A percentile compares a stretch with the other conserved stretches of the same genome.
Conservation (phyloP, 306 rosid species). For the Pyrus betulifolia region DNA sequence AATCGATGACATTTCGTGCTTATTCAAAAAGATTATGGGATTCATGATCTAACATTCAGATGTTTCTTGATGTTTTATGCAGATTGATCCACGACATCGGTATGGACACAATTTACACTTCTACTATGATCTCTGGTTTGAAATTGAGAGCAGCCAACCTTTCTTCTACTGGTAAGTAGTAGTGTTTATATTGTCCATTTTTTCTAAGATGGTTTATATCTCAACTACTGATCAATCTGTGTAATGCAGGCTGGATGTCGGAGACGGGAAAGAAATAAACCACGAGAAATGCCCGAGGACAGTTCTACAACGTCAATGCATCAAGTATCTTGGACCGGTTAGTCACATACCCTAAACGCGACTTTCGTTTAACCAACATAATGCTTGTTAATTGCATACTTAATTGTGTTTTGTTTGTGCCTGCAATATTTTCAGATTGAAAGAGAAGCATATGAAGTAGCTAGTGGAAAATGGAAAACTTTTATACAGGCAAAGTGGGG, state of each 20-base stretch:
- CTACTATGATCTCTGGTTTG: constrained; percentile 76
- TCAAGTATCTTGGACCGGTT: constrained; percentile 84
- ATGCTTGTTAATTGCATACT: background rate
- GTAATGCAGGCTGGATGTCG: constrained; percentile 69
- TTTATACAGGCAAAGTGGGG: constrained; percentile 38
- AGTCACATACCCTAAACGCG: constrained; percentile 10
- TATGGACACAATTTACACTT: constrained; percentile 89
- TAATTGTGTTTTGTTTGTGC: background rate
- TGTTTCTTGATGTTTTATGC: constrained; percentile 6
- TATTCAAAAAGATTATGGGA: background rate
- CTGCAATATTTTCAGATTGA: constrained; percentile 45
- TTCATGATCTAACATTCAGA: background rate
- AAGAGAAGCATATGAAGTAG: constrained; percentile 71
- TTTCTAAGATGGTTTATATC: background rate
- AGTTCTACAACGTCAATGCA: constrained; percentile 70
- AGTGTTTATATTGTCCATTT: background rate
- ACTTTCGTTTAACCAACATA: background rate
- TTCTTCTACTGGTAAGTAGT: constrained; percentile 76
- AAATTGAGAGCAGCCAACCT: constrained; percentile 75
- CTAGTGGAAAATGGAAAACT: constrained; percentile 63
- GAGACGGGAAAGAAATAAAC: constrained; percentile 75
- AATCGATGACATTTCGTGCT: background rate
- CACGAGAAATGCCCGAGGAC: constrained; percentile 57
- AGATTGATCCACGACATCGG: constrained; percentile 96
- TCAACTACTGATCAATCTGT: constrained; percentile 6